Evolutionary conservation across 768 basidiomycete species (phyloP).

Genomic region (Cystofilobasidium ferigula): DNA sequence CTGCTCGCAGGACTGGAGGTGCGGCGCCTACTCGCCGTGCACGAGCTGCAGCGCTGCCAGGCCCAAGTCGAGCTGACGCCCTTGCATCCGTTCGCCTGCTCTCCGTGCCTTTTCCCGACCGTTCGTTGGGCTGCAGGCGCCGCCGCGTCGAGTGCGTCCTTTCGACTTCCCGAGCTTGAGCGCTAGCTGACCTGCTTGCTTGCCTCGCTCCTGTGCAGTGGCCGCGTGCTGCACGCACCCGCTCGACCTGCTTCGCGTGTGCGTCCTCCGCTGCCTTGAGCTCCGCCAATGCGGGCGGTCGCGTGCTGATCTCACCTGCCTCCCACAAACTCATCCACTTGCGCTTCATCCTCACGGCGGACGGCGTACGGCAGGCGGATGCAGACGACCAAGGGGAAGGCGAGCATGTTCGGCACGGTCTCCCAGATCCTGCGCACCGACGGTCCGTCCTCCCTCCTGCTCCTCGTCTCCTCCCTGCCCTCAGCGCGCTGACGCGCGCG

Average conservation of each 20-base stretch:
- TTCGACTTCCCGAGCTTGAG: not conserved
- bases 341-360: no score
- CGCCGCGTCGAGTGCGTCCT: constrained; percentile 13
- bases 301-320: not conserved
- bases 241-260: constrained; percentile 23
- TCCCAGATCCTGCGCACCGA: not conserved
- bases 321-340: not conserved
- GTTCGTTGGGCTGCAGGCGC: constrained; percentile 1
- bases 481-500: not conserved
- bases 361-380: constrained; percentile 4
- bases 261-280: not conserved
- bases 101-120: not conserved
- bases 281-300: not conserved
- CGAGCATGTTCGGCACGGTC: constrained; percentile 7
- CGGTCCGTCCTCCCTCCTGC: constrained; percentile 1
- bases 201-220: not conserved
- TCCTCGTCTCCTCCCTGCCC: not conserved
- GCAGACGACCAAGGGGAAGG: constrained; percentile 20
- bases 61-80: no score
- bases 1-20: constrained; percentile 16
- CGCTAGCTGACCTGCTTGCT: not conserved
- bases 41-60: constrained; percentile 10
- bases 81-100: not conserved
- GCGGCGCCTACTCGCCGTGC: not conserved
- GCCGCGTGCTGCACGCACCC: constrained; percentile 20